Evolutionary conservation across 805 yeast genomes (phyloP).

Genomic region (Nakazawaea molendinolei): DNA sequence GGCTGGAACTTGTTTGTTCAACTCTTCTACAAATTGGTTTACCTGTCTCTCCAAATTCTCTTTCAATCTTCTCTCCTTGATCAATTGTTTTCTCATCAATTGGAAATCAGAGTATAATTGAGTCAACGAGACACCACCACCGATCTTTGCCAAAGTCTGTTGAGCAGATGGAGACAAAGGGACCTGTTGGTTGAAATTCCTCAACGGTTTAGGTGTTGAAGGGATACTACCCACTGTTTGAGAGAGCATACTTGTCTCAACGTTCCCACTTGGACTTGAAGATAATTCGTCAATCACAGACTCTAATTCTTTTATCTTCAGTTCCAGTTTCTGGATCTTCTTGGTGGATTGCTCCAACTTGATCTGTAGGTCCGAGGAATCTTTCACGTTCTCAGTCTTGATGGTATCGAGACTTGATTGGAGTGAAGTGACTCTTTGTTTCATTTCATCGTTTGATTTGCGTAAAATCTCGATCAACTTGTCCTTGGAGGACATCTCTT

Average conservation of each 20-base stretch:
- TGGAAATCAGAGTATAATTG: slow-evolving; percentile 60
- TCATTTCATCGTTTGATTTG: slow-evolving; percentile 43
- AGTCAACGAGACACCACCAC: slow-evolving; percentile 52
- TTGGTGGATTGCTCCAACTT: slow-evolving; percentile 29
- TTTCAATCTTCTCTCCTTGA: slow-evolving; percentile 65
- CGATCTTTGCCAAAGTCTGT: slow-evolving; percentile 35
- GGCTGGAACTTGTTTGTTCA: slow-evolving; percentile 74
- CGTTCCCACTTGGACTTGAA: slow-evolving; percentile 11
- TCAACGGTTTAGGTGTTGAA: slow-evolving; percentile 33
- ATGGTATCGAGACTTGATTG: slow-evolving; percentile 40
- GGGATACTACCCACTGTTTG: slow-evolving; percentile 31
- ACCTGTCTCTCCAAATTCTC: slow-evolving; percentile 64
- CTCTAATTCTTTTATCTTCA: slow-evolving; percentile 36
- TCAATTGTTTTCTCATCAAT: slow-evolving; percentile 56
- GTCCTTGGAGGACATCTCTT: slow-evolving; percentile 57
- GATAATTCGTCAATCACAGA: slow-evolving; percentile 35
- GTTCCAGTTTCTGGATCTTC: slow-evolving; percentile 28
- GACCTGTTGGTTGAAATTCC: slow-evolving; percentile 17
- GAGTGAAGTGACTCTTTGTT: slow-evolving; percentile 44
- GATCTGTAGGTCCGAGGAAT: slow-evolving; percentile 28
- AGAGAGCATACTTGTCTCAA: slow-evolving; percentile 17
- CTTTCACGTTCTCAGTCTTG: slow-evolving; percentile 30
- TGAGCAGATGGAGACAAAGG: slow-evolving; percentile 53
- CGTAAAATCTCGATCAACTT: slow-evolving; percentile 53
- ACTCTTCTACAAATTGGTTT: slow-evolving; percentile 63